Conservation (phyloP, 2,329 filamentous ascomycete species). For the Lachnellula occidentalis region DNA sequence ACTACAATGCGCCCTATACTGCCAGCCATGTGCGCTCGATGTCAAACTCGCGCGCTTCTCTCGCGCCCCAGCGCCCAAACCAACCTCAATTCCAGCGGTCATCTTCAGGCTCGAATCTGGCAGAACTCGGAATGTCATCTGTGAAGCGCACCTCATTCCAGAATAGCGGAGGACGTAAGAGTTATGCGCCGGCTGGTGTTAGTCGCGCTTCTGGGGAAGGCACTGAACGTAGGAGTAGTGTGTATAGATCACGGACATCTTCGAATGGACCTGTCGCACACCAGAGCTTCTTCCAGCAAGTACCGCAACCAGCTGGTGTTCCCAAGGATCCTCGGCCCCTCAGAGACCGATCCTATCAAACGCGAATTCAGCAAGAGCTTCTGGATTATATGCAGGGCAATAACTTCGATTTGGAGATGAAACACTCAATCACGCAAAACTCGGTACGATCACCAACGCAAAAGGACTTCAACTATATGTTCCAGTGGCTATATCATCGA, state of each 20-base stretch:
- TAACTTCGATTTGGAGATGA: constrained; percentile 98
- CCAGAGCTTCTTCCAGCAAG: constrained; percentile 93
- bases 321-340: constrained; percentile 83
- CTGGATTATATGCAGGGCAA: constrained; percentile 87
- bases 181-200: constrained; percentile 40
- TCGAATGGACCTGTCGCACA: constrained; percentile 62
- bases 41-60: constrained; percentile 78
- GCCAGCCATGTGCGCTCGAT: constrained; percentile 73
- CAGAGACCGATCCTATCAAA: constrained; percentile 73
- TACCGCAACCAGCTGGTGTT: constrained; percentile 72
- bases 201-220: constrained; percentile 35
- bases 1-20: constrained; percentile 55
- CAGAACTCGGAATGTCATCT: constrained; percentile 74
- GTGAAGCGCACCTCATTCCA: constrained; percentile 79
- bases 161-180: constrained; percentile 58
- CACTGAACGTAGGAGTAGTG: constrained; percentile 70
- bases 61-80: constrained; percentile 74
- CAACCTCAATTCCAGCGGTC: constrained; percentile 84
- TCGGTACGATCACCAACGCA: constrained; percentile 91
- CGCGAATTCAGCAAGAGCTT: constrained; percentile 79
- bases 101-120: constrained; percentile 75
- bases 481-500: constrained; percentile 94
- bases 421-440: constrained; percentile 85
- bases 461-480: constrained; percentile 97
- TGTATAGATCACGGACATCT: constrained; percentile 68